Conservation (phyloP, 495 filamentous ascomycete species). For the Mytilinidion resinicola region DNA sequence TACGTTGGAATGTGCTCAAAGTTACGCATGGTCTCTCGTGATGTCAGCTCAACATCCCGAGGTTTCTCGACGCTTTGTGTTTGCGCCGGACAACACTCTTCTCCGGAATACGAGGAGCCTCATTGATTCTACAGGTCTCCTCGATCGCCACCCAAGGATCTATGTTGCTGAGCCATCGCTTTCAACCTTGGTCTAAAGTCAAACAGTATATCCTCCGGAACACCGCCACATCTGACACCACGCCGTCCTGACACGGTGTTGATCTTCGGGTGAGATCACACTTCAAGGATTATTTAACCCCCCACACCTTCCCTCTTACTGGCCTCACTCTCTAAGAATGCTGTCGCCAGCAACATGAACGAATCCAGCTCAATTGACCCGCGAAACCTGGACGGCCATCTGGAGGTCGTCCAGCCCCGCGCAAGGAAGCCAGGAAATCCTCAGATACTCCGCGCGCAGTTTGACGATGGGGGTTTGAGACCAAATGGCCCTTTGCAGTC, state of each 20-base stretch:
- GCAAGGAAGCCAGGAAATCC: conserved; percentile 19
- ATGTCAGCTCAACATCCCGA: no score
- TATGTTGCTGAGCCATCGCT: conserved; percentile 2
- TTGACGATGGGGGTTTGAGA: conserved; percentile 7
- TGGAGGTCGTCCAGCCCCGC: conserved; percentile 19
- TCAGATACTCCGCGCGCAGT: conserved; percentile 18
- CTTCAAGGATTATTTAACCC: conserved; percentile 8
- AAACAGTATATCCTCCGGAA: neutral
- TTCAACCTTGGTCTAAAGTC: neutral
- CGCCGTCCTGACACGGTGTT: conserved; percentile 3
- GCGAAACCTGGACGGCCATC: conserved; percentile 4
- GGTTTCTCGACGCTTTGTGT: no score
- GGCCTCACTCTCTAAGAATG: conserved; percentile 4
- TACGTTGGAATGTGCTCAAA: no score
- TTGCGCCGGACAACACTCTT: no score
- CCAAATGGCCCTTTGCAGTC: conserved; percentile 13
- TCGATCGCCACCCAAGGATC: no score
- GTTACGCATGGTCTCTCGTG: no score
- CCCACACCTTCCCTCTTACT: neutral
- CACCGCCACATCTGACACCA: conserved; percentile 18
- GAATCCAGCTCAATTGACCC: conserved; percentile 20
- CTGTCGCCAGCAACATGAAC: conserved; percentile 12
- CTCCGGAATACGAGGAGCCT: no score
- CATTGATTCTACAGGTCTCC: no score
- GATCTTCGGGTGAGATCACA: conserved; percentile 2